These are phyloP conservation scores for Pyracantha coccinea DNA, from an alignment of 331 rosid species.

Conservation along the genomic window DNA sequence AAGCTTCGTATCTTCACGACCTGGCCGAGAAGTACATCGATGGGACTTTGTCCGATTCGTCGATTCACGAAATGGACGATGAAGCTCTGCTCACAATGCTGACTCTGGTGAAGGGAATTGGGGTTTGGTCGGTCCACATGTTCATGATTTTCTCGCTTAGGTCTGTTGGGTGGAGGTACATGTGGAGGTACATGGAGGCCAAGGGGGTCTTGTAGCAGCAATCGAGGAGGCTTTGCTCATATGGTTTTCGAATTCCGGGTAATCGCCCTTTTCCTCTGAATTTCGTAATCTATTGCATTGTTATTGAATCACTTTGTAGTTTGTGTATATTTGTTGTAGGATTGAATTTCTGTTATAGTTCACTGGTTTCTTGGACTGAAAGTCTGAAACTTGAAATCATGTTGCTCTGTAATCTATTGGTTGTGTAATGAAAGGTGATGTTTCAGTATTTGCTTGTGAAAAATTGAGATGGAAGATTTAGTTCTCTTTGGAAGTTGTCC, in stretches of 20 bases:
- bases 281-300: neutral
- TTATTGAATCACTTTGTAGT: neutral
- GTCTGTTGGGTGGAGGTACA: slow-evolving; percentile 69
- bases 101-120: slow-evolving; percentile 58
- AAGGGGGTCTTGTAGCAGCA: slow-evolving; percentile 19
- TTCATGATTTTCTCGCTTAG: slow-evolving; percentile 73
- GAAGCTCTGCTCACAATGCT: slow-evolving; percentile 35
- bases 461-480: neutral
- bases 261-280: neutral
- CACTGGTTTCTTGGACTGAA: neutral
- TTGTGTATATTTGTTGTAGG: neutral
- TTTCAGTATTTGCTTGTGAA: neutral
- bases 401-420: neutral
- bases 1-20: slow-evolving; percentile 67
- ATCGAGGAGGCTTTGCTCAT: neutral
- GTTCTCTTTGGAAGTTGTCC: neutral
- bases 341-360: neutral
- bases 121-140: slow-evolving; percentile 90
- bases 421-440: neutral
- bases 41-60: slow-evolving; percentile 48
- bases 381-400: neutral
- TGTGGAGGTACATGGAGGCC: slow-evolving; percentile 68
- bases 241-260: neutral
- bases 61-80: slow-evolving; percentile 61
- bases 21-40: slow-evolving; percentile 39